phyloP scores from a whole-genome alignment of 768 basidiomycete species.

The Agrocybe praecox region DNA sequence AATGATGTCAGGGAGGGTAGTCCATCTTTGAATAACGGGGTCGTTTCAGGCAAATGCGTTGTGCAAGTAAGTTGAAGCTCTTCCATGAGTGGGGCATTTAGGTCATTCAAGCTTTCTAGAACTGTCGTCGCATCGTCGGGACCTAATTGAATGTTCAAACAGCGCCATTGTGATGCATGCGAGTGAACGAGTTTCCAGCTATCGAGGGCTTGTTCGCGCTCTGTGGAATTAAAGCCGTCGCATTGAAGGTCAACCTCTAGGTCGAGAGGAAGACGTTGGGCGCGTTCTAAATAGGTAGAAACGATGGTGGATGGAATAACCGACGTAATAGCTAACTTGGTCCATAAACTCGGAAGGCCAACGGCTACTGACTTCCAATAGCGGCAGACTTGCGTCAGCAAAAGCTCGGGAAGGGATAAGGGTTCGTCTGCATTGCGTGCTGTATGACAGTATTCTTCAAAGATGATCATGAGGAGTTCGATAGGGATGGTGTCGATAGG shows the following conservation, averaged over 20 bases:
- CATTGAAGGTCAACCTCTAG: constrained; percentile 21
- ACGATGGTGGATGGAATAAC: constrained; percentile 16
- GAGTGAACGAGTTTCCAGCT: constrained; percentile 17
- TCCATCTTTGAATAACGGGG: constrained; percentile 14
- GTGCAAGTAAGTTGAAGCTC: constrained; percentile 17
- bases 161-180: constrained; percentile 17
- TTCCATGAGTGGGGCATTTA: constrained; percentile 18
- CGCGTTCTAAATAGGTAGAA: constrained; percentile 18
- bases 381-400: constrained; percentile 19
- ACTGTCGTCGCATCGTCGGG: constrained; percentile 12
- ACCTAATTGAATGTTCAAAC: constrained; percentile 13
- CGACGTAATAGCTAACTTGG: constrained; percentile 10
- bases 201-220: constrained; percentile 8
- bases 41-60: constrained; percentile 10
- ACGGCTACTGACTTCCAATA: constrained; percentile 20
- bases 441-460: constrained; percentile 18
- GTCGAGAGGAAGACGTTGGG: constrained; percentile 18
- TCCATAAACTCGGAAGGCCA: constrained; percentile 18
- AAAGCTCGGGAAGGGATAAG: constrained; percentile 6
- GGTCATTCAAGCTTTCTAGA: constrained; percentile 14
- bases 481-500: constrained; percentile 16
- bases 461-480: constrained; percentile 21
- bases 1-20: constrained; percentile 19
- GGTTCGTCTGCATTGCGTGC: not conserved
- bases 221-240: constrained; percentile 5